These are phyloP conservation scores for Mollisia scopiformis DNA, from an alignment of 2,329 filamentous ascomycete genomes.

Conservation along the genomic window DNA sequence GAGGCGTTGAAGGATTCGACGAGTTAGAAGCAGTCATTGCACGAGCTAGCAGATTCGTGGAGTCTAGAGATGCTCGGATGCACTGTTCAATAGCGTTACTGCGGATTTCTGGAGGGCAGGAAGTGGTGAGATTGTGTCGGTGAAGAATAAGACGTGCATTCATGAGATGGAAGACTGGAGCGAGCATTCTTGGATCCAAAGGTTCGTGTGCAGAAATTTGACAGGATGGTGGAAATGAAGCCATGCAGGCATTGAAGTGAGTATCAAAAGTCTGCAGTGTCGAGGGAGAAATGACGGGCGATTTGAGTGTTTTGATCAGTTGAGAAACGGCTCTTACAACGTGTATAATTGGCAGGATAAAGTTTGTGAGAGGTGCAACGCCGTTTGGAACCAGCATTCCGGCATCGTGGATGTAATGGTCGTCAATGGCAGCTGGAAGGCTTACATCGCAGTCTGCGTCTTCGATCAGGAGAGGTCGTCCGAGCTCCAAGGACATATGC, in stretches of 20 bases:
- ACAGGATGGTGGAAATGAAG: slow-evolving; percentile 75
- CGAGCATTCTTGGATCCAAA: slow-evolving; percentile 74
- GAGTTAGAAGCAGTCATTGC: slow-evolving; percentile 50
- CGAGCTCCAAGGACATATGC: slow-evolving; percentile 77
- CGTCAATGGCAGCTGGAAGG: slow-evolving; percentile 79
- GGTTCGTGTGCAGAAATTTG: slow-evolving; percentile 67
- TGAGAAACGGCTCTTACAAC: slow-evolving; percentile 78
- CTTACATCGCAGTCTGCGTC: slow-evolving; percentile 87
- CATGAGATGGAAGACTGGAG: slow-evolving; percentile 77
- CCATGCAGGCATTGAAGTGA: slow-evolving; percentile 76
- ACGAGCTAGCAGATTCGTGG: slow-evolving; percentile 74
- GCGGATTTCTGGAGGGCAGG: slow-evolving; percentile 67
- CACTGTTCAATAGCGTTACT: slow-evolving; percentile 77
- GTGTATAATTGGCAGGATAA: slow-evolving; percentile 78
- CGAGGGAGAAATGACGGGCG: slow-evolving; percentile 65
- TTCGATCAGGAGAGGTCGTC: slow-evolving; percentile 79
- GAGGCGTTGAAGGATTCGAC: slow-evolving; percentile 36
- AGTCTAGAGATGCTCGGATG: slow-evolving; percentile 74
- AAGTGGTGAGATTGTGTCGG: slow-evolving; percentile 82
- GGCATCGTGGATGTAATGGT: slow-evolving; percentile 70
- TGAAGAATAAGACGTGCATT: slow-evolving; percentile 85
- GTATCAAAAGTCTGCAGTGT: slow-evolving; percentile 79
- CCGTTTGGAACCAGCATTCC: slow-evolving; percentile 56
- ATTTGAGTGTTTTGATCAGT: slow-evolving; percentile 70
- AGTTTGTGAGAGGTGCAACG: slow-evolving; percentile 63